These are phyloP conservation scores for Quercus mongolica DNA, from an alignment of 306 rosid genomes.

Conservation along the genomic window DNA sequence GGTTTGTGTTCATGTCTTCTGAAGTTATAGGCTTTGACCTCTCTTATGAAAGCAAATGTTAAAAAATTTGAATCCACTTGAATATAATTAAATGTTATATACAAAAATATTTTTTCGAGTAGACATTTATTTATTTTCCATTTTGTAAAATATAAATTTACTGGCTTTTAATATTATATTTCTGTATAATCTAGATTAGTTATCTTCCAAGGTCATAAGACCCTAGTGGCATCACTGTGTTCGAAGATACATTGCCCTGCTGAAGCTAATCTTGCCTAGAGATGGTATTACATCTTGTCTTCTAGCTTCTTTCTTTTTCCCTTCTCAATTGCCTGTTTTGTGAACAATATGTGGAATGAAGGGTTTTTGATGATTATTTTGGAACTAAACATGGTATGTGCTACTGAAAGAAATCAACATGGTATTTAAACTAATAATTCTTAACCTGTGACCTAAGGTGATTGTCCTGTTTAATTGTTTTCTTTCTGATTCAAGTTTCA, in stretches of 20 bases:
- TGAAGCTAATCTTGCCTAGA: conserved; percentile 83
- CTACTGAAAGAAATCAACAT: background rate
- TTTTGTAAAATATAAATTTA: conserved; percentile 2
- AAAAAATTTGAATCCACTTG: background rate
- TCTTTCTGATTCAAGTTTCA: background rate
- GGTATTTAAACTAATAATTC: background rate
- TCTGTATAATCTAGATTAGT: conserved; percentile 30
- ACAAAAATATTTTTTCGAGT: background rate
- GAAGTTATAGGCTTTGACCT: background rate
- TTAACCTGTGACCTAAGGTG: background rate
- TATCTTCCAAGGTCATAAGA: conserved; percentile 21
- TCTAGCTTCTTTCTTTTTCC: background rate
- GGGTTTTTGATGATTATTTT: background rate
- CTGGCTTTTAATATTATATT: conserved; percentile 6
- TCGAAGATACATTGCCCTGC: conserved; percentile 60
- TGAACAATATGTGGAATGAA: background rate
- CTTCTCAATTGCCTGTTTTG: background rate
- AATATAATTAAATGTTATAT: background rate
- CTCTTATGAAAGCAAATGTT: background rate
- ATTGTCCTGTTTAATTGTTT: background rate
- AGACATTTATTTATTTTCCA: background rate
- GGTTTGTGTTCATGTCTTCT: background rate
- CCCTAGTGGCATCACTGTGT: conserved; percentile 42
- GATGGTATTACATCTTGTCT: conserved; percentile 57
- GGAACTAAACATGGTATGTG: background rate